Conservation (phyloP, 164 flowering plant genomes). For the Buxus sempervirens region DNA sequence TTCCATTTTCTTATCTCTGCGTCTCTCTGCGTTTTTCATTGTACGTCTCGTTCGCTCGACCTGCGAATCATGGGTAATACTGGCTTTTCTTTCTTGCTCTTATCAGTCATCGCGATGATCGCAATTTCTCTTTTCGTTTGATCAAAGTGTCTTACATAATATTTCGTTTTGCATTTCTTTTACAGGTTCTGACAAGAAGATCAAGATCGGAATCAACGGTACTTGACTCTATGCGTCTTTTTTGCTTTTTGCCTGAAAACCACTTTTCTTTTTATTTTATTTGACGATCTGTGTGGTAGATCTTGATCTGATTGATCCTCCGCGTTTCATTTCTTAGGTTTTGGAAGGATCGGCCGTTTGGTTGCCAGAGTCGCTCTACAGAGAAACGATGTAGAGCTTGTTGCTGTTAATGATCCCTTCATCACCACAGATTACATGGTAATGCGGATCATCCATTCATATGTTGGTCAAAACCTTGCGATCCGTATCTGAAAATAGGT, state of each 20-base stretch:
- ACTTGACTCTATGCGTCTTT: background rate
- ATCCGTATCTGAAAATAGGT: background rate
- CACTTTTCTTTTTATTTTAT: background rate
- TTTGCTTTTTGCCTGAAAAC: background rate
- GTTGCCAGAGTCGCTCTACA: slow-evolving; percentile 84
- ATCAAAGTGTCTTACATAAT: background rate
- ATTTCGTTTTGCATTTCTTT: background rate
- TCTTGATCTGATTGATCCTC: background rate
- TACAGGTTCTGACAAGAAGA: slow-evolving; percentile 20
- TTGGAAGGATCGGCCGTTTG: slow-evolving; percentile 88
- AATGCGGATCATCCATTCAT: background rate
- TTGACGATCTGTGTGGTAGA: background rate
- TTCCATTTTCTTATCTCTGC: background rate
- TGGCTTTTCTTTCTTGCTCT: background rate
- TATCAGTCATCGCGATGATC: background rate
- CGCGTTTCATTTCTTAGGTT: slow-evolving; percentile 41
- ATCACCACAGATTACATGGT: slow-evolving; percentile 88
- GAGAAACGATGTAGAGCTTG: slow-evolving; percentile 83
- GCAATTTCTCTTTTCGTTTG: background rate
- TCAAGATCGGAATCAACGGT: slow-evolving; percentile 81
- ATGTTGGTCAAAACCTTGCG: background rate
- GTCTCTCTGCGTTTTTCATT: background rate
- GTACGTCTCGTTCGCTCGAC: no score
- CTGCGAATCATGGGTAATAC: background rate
- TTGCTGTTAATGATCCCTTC: slow-evolving; percentile 90